A percentile compares a stretch with the other conserved stretches of the same genome.
These are phyloP conservation scores for Amaranthus tricolor DNA, from an alignment of 179 eudicot species.

Conservation along the genomic window DNA sequence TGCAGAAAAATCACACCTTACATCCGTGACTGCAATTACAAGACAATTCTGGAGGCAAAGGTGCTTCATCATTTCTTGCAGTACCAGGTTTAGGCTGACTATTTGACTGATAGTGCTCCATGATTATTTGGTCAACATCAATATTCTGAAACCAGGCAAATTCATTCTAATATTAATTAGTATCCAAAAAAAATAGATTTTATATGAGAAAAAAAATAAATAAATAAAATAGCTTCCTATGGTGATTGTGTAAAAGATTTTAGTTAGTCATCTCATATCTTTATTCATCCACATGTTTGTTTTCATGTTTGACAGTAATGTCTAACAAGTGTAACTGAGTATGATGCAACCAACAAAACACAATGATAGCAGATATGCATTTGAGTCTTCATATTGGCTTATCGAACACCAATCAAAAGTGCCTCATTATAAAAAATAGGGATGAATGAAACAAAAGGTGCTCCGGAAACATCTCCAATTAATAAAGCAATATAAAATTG, in stretches of 20 bases:
- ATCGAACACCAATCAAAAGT: neutral
- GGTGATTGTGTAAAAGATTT: neutral
- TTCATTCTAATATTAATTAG: constrained; percentile 3
- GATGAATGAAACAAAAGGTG: neutral
- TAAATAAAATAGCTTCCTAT: neutral
- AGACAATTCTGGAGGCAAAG: constrained; percentile 73
- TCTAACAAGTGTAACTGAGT: constrained; percentile 5
- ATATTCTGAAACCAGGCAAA: constrained; percentile 54
- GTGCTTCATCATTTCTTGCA: constrained; percentile 33
- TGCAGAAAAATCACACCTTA: constrained; percentile 41
- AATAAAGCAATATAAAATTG: neutral
- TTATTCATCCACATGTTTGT: neutral
- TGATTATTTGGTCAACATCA: constrained; percentile 89
- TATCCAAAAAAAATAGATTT: neutral
- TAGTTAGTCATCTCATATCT: neutral
- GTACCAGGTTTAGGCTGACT: constrained; percentile 49
- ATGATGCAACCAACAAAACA: neutral
- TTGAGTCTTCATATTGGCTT: neutral
- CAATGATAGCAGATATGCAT: neutral
- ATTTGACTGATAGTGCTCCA: constrained; percentile 71
- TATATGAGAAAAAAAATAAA: constrained; percentile 5
- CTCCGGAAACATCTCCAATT: neutral
- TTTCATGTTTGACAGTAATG: neutral
- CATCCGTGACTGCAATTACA: constrained; percentile 68
- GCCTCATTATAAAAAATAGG: neutral